Base-by-base conservation (phyloP, 768 basidiomycete species). In the Russula sp. region DNA sequence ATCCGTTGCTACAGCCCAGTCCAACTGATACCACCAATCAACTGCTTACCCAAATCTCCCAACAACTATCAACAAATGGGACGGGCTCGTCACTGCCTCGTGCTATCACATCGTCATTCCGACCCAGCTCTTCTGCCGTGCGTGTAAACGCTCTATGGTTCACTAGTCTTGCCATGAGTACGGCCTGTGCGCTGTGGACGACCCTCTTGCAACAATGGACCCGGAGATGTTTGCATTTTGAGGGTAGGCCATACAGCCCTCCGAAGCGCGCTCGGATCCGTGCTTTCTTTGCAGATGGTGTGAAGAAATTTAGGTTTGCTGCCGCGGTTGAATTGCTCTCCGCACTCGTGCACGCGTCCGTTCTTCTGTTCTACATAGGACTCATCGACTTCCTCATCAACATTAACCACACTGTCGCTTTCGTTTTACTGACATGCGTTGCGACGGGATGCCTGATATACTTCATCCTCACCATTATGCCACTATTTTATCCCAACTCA, bases 191-290 rank as follows among this genome's bases (percentile, higher is more conserved):
- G 2, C 49, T 68, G 50, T 55, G 51, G 51, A 66, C 67, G 11
- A 67, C 67, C n/a, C 56, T 67, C 30, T 62, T 65, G 46, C 64
- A 67, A 26, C 64, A 66, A 36, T 67, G 67, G 67, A 61, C 67
- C 4, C 59, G 67, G 28, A 59, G 58, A 38, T 67, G 57, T 28
- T 18, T 59, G 51, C 65, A 63, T 16, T 49, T 67, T 18, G 56
- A 54, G 11, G 61, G 60, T 26, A 53, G 67, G 30, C 66, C 52
- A 16, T 63, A 63, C 16, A 16, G 46, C 22, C 66, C 57, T 18
- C 54, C 42, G 7, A 62, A 67, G 44, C 66, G 67, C 8, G 66
- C 67, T 13, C 61, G 66, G 22, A 63, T 68, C 44, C 58, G 66
- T 46, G 46, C 66, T 5, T 63, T 63, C 36, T 63, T 68, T 26